Percentiles rank a stretch among this genome's conserved stretches.
Conservation (phyloP, 2,329 filamentous ascomycete genomes). For the Hymenoscyphus repandus region DNA sequence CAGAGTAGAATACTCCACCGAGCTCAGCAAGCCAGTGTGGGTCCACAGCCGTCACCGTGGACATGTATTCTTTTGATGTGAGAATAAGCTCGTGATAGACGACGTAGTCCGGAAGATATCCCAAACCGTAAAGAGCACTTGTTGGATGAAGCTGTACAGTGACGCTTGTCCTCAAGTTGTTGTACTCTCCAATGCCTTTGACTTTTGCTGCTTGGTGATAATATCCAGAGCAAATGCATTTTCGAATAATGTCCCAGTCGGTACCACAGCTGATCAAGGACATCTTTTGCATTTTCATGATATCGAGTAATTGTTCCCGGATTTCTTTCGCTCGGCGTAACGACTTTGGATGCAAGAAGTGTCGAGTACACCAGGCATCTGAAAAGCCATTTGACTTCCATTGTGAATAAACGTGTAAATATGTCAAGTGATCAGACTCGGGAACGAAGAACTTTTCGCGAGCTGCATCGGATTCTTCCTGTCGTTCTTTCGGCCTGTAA, state of each 20-base stretch:
- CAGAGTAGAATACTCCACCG: slow-evolving; percentile 92
- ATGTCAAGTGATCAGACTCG: slow-evolving; percentile 92
- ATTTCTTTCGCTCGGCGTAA: slow-evolving; percentile 90
- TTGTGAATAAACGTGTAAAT: slow-evolving; percentile 91
- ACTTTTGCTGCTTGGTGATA: slow-evolving; percentile 97
- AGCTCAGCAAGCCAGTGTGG: slow-evolving; percentile 96
- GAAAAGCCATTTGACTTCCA: slow-evolving; percentile 89
- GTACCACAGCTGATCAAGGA: slow-evolving; percentile 80
- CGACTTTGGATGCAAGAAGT: slow-evolving; percentile 95
- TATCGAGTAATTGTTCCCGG: slow-evolving; percentile 85
- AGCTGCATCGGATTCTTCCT: slow-evolving; percentile 92
- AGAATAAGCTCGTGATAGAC: slow-evolving; percentile 97
- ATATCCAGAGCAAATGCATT: slow-evolving; percentile 96
- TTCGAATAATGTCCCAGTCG: slow-evolving; percentile 92
- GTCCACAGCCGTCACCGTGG: slow-evolving; percentile 90
- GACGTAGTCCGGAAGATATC: slow-evolving; percentile 93
- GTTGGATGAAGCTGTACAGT: slow-evolving; percentile 94
- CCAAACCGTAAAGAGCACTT: slow-evolving; percentile 83
- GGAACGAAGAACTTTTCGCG: slow-evolving; percentile 98
- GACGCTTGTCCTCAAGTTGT: slow-evolving; percentile 91
- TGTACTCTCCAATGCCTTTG: slow-evolving; percentile 94
- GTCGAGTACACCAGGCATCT: slow-evolving; percentile 86
- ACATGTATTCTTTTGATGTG: slow-evolving; percentile 97
- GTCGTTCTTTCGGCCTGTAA: slow-evolving; percentile 91
- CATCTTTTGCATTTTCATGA: slow-evolving; percentile 94